phyloP scores from a whole-genome alignment of 2,329 filamentous ascomycete genomes.

The Cyphellophora europaea region DNA sequence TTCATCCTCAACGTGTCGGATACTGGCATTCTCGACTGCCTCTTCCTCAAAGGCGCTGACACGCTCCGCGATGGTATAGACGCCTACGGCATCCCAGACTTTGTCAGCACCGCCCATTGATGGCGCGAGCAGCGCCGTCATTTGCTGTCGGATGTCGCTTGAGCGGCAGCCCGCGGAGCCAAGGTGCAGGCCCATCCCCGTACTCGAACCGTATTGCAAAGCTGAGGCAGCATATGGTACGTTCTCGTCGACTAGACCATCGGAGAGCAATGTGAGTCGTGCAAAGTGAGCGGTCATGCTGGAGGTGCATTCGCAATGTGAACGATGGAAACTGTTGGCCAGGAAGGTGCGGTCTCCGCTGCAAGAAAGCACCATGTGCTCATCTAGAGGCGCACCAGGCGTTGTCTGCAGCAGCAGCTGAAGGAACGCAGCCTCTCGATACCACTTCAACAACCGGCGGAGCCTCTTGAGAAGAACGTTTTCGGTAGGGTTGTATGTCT shows the following conservation, averaged over 20 bases:
- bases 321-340: no score
- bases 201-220: no score
- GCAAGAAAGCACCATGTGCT: slow-evolving; percentile 12
- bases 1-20: no score
- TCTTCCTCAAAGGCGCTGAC: slow-evolving; percentile 16
- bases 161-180: slow-evolving; percentile 11
- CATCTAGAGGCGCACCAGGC: slow-evolving; percentile 12
- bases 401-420: slow-evolving; percentile 13
- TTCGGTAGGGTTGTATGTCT: no score
- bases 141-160: slow-evolving; percentile 17
- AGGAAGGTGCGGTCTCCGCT: slow-evolving; percentile 10
- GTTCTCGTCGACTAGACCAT: slow-evolving; percentile 17
- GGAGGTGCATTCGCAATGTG: slow-evolving; percentile 14
- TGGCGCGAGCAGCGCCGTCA: slow-evolving; percentile 14
- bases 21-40: slow-evolving; percentile 9
- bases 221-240: slow-evolving; percentile 9
- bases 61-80: slow-evolving; percentile 17
- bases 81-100: slow-evolving; percentile 12
- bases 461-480: no score
- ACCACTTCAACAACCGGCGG: slow-evolving; percentile 11
- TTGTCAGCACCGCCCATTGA: no score
- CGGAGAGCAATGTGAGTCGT: slow-evolving; percentile 13
- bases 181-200: no score
- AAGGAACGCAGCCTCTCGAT: slow-evolving; percentile 14
- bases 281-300: slow-evolving; percentile 17